These are phyloP conservation scores for Colletotrichum euphorbiae DNA, from an alignment of 2,329 filamentous ascomycete genomes.

Conservation along the genomic window DNA sequence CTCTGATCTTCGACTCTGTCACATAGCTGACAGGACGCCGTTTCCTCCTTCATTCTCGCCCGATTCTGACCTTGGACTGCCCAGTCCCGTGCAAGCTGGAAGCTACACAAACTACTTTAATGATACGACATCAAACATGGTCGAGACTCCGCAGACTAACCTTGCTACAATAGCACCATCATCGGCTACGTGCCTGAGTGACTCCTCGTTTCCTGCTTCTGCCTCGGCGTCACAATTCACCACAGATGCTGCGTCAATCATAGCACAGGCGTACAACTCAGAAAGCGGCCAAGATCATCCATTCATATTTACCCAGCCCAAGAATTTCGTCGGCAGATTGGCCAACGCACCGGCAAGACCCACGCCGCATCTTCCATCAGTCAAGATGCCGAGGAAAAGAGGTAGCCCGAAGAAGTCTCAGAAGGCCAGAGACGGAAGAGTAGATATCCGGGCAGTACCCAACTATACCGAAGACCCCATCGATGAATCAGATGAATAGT, in stretches of 20 bases:
- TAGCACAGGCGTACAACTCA: slow-evolving; percentile 21
- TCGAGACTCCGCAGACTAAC: neutral
- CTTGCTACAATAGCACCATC: neutral
- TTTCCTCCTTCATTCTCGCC: slow-evolving; percentile 16
- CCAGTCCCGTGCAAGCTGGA: neutral
- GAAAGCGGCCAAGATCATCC: neutral
- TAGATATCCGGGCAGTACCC: slow-evolving; percentile 32
- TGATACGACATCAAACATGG: neutral
- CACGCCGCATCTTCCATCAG: neutral
- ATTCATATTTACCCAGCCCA: slow-evolving; percentile 37
- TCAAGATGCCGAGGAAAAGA: neutral
- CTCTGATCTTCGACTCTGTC: neutral
- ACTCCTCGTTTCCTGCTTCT: neutral
- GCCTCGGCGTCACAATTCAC: slow-evolving; percentile 17
- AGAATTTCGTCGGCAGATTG: slow-evolving; percentile 35
- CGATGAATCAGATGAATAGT: slow-evolving; percentile 33
- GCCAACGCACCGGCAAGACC: neutral
- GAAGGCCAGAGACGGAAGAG: slow-evolving; percentile 29
- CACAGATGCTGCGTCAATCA: slow-evolving; percentile 15
- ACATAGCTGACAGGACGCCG: neutral
- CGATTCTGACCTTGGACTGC: neutral
- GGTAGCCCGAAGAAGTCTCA: slow-evolving; percentile 2
- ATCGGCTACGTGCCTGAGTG: neutral
- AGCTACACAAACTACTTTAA: neutral
- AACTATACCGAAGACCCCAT: slow-evolving; percentile 38